phyloP scores from a whole-genome alignment of 768 basidiomycete species.

The Pleurotus tuoliensis region DNA sequence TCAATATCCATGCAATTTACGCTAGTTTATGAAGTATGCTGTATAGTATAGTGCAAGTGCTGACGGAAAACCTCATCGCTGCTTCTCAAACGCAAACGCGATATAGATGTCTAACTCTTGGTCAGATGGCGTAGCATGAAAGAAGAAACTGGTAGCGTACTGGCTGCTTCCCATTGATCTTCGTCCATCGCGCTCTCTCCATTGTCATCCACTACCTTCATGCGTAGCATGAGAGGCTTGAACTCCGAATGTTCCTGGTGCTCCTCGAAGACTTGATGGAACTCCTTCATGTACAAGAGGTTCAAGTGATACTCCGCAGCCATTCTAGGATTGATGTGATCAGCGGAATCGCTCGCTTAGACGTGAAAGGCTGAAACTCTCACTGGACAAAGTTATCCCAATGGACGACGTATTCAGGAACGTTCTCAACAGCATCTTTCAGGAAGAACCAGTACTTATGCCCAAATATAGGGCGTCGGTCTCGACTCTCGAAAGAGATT shows the following conservation, averaged over 20 bases:
- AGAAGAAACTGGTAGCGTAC: conserved; percentile 46
- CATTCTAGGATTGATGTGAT: conserved; percentile 43
- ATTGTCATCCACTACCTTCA: conserved; percentile 86
- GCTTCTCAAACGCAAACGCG: conserved; percentile 88
- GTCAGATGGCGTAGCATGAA: conserved; percentile 8
- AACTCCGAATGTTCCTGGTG: conserved; percentile 80
- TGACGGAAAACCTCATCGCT: conserved; percentile 15
- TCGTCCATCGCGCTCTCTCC: conserved; percentile 92
- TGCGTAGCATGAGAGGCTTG: conserved; percentile 74
- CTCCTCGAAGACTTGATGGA: conserved; percentile 84
- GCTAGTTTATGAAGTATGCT: conserved; percentile 4
- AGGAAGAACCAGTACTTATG: conserved; percentile 95
- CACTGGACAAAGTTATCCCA: conserved; percentile 92
- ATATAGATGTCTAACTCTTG: conserved; percentile 76
- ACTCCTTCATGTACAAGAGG: conserved; percentile 79
- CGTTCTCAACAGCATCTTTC: conserved; percentile 92
- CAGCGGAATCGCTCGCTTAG: background rate
- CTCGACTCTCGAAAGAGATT: conserved; percentile 78
- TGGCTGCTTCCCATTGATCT: conserved; percentile 98
- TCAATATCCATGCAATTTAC: conserved; percentile 5
- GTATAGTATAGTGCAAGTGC: background rate
- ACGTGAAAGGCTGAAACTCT: conserved; percentile 18
- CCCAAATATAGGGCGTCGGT: conserved; percentile 65
- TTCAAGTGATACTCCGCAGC: conserved; percentile 78
- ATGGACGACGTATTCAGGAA: conserved; percentile 94